Percentiles rank a stretch among this genome's conserved stretches.
phyloP scores from a whole-genome alignment of 2,329 filamentous ascomycete species.

The Fusarium falciforme region DNA sequence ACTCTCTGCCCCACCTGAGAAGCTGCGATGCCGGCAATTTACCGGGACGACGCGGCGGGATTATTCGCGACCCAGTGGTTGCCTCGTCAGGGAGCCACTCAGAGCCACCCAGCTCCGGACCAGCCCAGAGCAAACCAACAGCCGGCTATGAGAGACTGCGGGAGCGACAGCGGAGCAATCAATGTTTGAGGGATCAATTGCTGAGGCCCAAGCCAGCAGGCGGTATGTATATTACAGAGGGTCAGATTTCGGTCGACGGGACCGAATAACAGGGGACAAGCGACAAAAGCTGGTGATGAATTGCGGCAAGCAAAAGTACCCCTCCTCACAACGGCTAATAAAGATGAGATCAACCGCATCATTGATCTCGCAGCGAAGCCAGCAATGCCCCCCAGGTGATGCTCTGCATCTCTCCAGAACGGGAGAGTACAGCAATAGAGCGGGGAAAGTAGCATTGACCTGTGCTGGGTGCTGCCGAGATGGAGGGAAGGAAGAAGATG shows the following conservation, averaged over 20 bases:
- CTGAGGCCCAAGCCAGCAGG: constrained; percentile 12
- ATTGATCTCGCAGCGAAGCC: neutral
- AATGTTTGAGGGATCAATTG: constrained; percentile 16
- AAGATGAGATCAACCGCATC: neutral
- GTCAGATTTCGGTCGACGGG: neutral
- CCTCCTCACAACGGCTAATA: neutral
- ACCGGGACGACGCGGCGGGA: constrained; percentile 42
- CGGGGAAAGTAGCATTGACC: constrained; percentile 39
- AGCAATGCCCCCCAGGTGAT: constrained; percentile 3
- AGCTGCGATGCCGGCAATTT: constrained; percentile 48
- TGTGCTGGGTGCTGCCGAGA: constrained; percentile 16
- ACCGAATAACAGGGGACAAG: neutral
- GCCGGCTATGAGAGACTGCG: neutral
- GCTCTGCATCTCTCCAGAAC: constrained; percentile 4
- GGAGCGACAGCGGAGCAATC: constrained; percentile 14
- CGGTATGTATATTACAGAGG: neutral
- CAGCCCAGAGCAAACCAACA: constrained; percentile 11
- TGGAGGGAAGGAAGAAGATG: constrained; percentile 1
- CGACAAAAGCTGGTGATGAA: neutral
- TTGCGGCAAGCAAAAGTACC: neutral
- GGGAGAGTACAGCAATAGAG: constrained; percentile 23
- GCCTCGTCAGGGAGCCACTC: constrained; percentile 26
- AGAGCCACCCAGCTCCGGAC: neutral
- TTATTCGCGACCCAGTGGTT: constrained; percentile 42
- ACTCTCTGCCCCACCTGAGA: constrained; percentile 30